Evolutionary conservation across 2,329 filamentous ascomycete genomes (phyloP).

Genomic region (Fusarium keratoplasticum): DNA sequence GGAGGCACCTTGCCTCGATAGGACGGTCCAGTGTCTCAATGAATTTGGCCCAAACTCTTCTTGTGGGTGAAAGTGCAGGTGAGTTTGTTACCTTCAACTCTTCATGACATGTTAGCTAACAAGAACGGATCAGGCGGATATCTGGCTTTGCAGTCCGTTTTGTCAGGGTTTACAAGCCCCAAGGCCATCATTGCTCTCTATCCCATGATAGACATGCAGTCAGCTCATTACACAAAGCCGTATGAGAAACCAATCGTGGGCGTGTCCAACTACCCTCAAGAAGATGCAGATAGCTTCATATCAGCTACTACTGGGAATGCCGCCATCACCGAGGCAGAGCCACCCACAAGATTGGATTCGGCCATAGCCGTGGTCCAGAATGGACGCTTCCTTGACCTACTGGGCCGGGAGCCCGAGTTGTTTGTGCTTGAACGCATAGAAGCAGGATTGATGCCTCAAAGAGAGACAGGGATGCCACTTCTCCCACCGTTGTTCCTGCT

Average conservation of each 20-base stretch:
- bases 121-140: background rate
- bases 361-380: background rate
- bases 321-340: background rate
- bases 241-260: background rate
- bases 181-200: background rate
- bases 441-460: background rate
- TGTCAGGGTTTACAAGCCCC: background rate
- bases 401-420: background rate
- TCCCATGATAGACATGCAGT: background rate
- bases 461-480: background rate
- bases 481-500: background rate
- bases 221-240: background rate
- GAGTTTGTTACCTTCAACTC: background rate
- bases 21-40: background rate
- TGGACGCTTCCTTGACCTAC: background rate
- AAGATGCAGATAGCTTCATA: background rate
- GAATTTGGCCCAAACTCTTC: background rate
- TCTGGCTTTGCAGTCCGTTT: background rate
- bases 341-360: background rate
- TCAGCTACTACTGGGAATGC: background rate
- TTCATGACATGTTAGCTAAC: background rate
- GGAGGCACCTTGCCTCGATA: background rate
- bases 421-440: background rate
- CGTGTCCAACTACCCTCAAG: background rate
- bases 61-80: background rate